Evolutionary conservation across 768 basidiomycete species (phyloP), one percentile per base, ranked within the genome.

Genomic region (Tulasnella sp.): DNA sequence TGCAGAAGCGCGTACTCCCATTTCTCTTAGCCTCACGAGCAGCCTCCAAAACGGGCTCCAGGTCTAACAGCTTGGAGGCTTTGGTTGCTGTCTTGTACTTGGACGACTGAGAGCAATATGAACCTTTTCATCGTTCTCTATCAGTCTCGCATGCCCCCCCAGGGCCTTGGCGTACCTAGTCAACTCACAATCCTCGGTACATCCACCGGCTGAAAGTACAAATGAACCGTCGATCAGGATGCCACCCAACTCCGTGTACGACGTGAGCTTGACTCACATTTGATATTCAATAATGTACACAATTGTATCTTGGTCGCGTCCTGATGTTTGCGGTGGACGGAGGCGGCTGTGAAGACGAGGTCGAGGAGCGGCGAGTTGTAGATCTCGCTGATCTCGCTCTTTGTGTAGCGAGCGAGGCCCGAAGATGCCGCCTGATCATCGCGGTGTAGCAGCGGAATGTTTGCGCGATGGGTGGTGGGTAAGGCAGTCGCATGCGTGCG

Each of bases 251-350:
- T 38, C 34, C 34, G 15, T 15, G 34, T 42, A 8, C 29, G 30
- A 46, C 55, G 15, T 19, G 8, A 19, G 38, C 21, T 56, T 17
- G 24, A 77, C 85, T 64, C 71, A 89, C 92, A 92, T 73, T 98
- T 98, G 72, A 98, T 98, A 70, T 98, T 98, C 87, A 98, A 92
- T 29, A 98, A 78, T 3, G 94, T 98, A 66, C 93, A 97, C 30
- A 98, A 78, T 72, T 98, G 94, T 29, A 98, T 82, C 75, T 96
- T 91, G 65, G 72, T 78, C 30, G 92, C 84, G 72, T 93, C 86
- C 65, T 96, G 91, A 70, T 87, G 76, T 67, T 84, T 78, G 63
- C 93, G 77, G 71, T 98, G 94, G 10, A 93, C 79, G 2, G 80
- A 71, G 12, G 92, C 88, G 34, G 94, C 85, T 52, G 82, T 80